Base-by-base conservation (phyloP, 2,329 filamentous ascomycete species). In the Colletotrichum viniferum region DNA sequence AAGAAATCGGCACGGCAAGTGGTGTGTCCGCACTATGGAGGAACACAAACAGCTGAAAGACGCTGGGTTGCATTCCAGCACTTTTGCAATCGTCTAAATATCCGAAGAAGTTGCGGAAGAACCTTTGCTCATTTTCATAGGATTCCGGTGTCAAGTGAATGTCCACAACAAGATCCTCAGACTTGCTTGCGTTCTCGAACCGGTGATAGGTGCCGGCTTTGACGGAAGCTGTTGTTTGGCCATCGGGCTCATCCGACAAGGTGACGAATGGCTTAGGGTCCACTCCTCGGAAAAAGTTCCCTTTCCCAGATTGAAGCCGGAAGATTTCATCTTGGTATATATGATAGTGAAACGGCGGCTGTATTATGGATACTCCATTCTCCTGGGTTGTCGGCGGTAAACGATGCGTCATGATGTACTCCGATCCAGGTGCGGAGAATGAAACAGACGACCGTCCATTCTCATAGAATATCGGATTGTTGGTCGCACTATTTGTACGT, bases 31-130 rank as follows among this genome's bases (percentile, higher is more conserved):
- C 78, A 26, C 63, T 71, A n/a, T 78, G 66, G 16, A 80, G 68
- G 36, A 80, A 80, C 12, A 79, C 77, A 60, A 79, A 70, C 13
- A 80, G 65, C 65, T 81, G 79, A 60, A 81, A 80, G 24, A 79
- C n/a, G 62, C 76, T 79, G 5, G 78, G 79, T n/a, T 65, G 69
- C 26, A 66, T 66, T 10, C 71, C 56, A 1, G 73, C 48, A 13
- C 56, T 73, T 55, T 69, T 76, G 69, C 79, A 80, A 68, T 80
- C 79, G 64, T 79, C 79, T 10, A 80, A 66, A 61, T 81, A 79
- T 4, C 79, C 79, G 52, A 80, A 79, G 76, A 79, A 80, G 69
- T 81, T 80, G 30, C 79, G 71, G 61, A 80, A 80, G 66, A 80
- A 80, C 12, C 69, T 68, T 38, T 79, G 71, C 66, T 81, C 79